phyloP scores from a whole-genome alignment of 176 grass and related monocot genomes.

The Zoysia pacifica region DNA sequence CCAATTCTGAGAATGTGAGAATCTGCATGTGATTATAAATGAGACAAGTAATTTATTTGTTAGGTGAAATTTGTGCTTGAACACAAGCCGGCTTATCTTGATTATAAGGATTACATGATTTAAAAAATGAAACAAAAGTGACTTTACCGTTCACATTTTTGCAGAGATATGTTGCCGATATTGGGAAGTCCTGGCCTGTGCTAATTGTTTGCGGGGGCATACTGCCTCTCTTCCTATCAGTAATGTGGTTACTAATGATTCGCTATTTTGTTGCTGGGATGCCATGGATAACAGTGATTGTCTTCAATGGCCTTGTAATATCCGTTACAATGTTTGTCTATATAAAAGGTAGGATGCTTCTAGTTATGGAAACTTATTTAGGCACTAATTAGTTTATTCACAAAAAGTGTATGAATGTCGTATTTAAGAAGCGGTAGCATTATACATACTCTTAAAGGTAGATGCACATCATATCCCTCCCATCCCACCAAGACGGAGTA shows the following conservation, averaged over 20 bases:
- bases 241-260: conserved; percentile 94
- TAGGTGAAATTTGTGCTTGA: conserved; percentile 5
- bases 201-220: conserved; percentile 96
- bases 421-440: background rate
- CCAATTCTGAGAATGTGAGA: background rate
- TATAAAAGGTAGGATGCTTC: conserved; percentile 68
- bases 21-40: background rate
- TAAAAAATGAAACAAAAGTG: background rate
- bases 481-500: background rate
- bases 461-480: background rate
- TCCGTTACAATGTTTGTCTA: conserved; percentile 95
- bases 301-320: conserved; percentile 85
- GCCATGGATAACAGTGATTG: conserved; percentile 90
- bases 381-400: background rate
- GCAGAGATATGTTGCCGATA: conserved; percentile 96
- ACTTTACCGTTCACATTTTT: conserved; percentile 19
- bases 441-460: background rate
- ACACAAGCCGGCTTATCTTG: background rate
- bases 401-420: background rate
- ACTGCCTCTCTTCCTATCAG: conserved; percentile 73
- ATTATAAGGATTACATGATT: background rate
- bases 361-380: conserved; percentile 12
- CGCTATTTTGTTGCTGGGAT: conserved; percentile 93
- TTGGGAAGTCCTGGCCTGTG: conserved; percentile 89
- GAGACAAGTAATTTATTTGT: conserved; percentile 4